A percentile compares a stretch with the other conserved stretches of the same genome.
phyloP scores from a whole-genome alignment of 805 yeast genomes.

The Saturnispora bothae region DNA sequence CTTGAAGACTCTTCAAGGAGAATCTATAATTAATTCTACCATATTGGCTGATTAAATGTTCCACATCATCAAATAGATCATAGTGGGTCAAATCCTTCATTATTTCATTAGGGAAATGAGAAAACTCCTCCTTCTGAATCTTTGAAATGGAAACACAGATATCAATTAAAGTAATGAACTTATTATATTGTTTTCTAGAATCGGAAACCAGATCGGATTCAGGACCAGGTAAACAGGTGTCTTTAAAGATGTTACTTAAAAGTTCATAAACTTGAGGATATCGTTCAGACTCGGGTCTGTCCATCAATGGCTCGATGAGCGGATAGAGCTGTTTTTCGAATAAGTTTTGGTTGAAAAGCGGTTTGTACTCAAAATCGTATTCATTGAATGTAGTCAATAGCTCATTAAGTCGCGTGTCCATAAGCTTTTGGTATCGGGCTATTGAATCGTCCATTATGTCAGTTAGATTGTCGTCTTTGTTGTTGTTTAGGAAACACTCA shows the following conservation, averaged over 20 bases:
- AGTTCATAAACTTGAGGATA: slow-evolving; percentile 4
- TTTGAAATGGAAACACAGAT: slow-evolving; percentile 17
- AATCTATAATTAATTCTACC: slow-evolving; percentile 20
- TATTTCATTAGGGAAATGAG: slow-evolving; percentile 18
- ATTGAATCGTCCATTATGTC: slow-evolving; percentile 5
- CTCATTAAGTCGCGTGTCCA: slow-evolving; percentile 7
- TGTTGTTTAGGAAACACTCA: slow-evolving; percentile 1
- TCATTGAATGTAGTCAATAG: slow-evolving; percentile 4
- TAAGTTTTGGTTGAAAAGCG: slow-evolving; percentile 15
- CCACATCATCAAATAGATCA: slow-evolving; percentile 10
- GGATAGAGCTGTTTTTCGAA: slow-evolving; percentile 18
- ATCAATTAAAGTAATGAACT: slow-evolving; percentile 19
- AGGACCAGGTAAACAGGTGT: slow-evolving; percentile 1
- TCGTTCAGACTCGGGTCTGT: slow-evolving; percentile 10
- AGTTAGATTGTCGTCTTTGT: not conserved
- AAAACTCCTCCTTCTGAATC: slow-evolving; percentile 15
- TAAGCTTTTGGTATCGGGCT: slow-evolving; percentile 9
- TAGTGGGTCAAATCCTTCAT: slow-evolving; percentile 5
- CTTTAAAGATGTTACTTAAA: slow-evolving; percentile 1
- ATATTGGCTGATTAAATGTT: slow-evolving; percentile 11
- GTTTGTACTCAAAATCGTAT: slow-evolving; percentile 16
- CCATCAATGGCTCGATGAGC: slow-evolving; percentile 13
- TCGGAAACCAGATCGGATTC: not conserved
- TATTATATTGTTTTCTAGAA: slow-evolving; percentile 7
- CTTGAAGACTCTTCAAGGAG: slow-evolving; percentile 4